Percentiles rank a stretch among this genome's conserved stretches.
These are phyloP conservation scores for Penicillium lividum DNA, from an alignment of 495 filamentous ascomycete genomes.

Conservation along the genomic window DNA sequence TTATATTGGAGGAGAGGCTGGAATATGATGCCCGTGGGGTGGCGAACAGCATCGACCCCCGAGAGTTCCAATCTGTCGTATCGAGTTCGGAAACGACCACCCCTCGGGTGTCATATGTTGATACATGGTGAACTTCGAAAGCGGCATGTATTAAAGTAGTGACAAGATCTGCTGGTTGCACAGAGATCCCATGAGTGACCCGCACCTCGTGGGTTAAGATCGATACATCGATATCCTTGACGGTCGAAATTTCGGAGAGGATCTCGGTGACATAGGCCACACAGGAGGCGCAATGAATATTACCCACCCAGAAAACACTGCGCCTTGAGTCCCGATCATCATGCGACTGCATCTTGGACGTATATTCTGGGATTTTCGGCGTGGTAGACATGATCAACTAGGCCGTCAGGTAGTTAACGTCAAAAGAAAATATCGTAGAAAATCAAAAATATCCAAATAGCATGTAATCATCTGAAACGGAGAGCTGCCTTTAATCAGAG, in stretches of 20 bases:
- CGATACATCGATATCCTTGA: slow-evolving; percentile 44
- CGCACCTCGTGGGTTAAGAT: slow-evolving; percentile 49
- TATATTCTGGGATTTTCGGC: slow-evolving; percentile 8
- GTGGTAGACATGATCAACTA: slow-evolving; percentile 15
- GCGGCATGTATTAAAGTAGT: slow-evolving; percentile 46
- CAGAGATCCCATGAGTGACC: slow-evolving; percentile 34
- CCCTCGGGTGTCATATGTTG: slow-evolving; percentile 38
- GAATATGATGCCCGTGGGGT: slow-evolving; percentile 26
- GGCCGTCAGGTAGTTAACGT: neutral
- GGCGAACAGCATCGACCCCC: slow-evolving; percentile 26
- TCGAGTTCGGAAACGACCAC: slow-evolving; percentile 35
- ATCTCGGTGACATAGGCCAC: slow-evolving; percentile 48
- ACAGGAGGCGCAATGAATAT: slow-evolving; percentile 57
- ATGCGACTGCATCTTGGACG: slow-evolving; percentile 14
- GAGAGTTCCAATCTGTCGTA: slow-evolving; percentile 33
- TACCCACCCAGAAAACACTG: slow-evolving; percentile 50
- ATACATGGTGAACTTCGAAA: slow-evolving; percentile 52
- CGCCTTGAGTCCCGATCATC: slow-evolving; percentile 9
- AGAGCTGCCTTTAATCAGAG: neutral
- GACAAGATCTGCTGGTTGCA: slow-evolving; percentile 37
- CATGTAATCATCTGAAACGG: neutral
- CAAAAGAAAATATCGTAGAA: neutral
- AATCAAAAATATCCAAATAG: neutral
- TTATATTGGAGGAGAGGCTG: slow-evolving; percentile 27
- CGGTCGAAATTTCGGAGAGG: slow-evolving; percentile 34